These are phyloP conservation scores for Mortierella sp. DNA, from an alignment of 371 early-diverging fungal species.

Conservation along the genomic window DNA sequence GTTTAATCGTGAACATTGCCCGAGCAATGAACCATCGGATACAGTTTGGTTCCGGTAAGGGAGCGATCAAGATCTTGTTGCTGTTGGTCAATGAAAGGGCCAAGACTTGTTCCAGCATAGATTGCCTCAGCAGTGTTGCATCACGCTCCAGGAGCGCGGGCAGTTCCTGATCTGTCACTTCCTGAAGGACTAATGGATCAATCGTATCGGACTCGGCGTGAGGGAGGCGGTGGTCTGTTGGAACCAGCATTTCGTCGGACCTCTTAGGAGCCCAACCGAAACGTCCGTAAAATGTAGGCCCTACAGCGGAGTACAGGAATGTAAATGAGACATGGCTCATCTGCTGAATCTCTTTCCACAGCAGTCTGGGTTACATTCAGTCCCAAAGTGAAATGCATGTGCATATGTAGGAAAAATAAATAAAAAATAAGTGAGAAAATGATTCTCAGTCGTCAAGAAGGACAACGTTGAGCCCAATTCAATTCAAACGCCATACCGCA, in stretches of 20 bases:
- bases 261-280: slow-evolving; percentile 53
- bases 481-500: slow-evolving; percentile 19
- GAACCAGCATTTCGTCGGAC: slow-evolving; percentile 41
- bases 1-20: slow-evolving; percentile 15
- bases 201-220: neutral
- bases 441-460: neutral
- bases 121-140: slow-evolving; percentile 15
- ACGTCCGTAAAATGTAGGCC: slow-evolving; percentile 54
- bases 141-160: slow-evolving; percentile 12
- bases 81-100: neutral
- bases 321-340: slow-evolving; percentile 28
- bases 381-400: no score
- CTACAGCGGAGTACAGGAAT: slow-evolving; percentile 58
- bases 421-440: neutral
- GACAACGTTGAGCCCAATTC: neutral
- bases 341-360: slow-evolving; percentile 35
- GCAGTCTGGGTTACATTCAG: slow-evolving; percentile 13
- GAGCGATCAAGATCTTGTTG: slow-evolving; percentile 15
- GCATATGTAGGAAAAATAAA: no score
- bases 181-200: neutral
- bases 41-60: slow-evolving; percentile 26
- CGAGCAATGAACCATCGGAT: slow-evolving; percentile 32
- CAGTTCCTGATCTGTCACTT: slow-evolving; percentile 15
- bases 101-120: neutral
- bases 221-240: slow-evolving; percentile 5